These are phyloP conservation scores for Pezicula neosporulosa DNA, from an alignment of 2,329 filamentous ascomycete genomes.

Conservation along the genomic window DNA sequence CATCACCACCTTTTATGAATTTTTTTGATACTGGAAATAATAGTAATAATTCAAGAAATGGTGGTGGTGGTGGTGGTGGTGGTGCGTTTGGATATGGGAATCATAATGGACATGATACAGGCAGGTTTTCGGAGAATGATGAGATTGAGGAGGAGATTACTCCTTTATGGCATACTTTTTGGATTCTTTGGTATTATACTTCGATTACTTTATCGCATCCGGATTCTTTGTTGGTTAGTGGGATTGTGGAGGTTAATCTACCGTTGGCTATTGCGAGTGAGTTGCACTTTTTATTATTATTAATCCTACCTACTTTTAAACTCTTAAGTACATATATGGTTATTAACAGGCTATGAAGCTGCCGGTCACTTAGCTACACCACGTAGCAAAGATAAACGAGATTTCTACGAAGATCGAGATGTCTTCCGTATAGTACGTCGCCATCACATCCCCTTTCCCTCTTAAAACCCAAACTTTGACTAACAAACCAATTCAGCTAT, in stretches of 20 bases:
- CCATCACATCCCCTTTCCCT: too few relatives aligned
- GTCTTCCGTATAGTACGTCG: constrained; percentile 6
- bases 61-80: too few relatives aligned
- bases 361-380: constrained; percentile 7
- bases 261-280: constrained; percentile 5
- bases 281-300: background rate
- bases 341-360: background rate
- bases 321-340: background rate
- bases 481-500: too few relatives aligned
- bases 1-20: too few relatives aligned
- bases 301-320: too few relatives aligned
- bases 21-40: too few relatives aligned
- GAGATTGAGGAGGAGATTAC: background rate
- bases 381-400: constrained; percentile 7
- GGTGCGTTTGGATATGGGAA: too few relatives aligned
- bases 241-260: constrained; percentile 2
- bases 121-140: background rate
- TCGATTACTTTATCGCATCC: constrained; percentile 5
- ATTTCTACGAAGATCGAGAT: constrained; percentile 8
- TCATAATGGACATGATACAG: too few relatives aligned
- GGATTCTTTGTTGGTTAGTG: constrained; percentile 2
- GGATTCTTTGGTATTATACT: constrained; percentile 7
- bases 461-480: background rate
- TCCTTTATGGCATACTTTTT: constrained; percentile 7
- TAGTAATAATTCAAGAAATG: too few relatives aligned